A percentile compares a stretch with the other conserved stretches of the same genome.
Conservation (phyloP, 1,284 basidiomycete genomes). For the Puccinia sorghi region DNA sequence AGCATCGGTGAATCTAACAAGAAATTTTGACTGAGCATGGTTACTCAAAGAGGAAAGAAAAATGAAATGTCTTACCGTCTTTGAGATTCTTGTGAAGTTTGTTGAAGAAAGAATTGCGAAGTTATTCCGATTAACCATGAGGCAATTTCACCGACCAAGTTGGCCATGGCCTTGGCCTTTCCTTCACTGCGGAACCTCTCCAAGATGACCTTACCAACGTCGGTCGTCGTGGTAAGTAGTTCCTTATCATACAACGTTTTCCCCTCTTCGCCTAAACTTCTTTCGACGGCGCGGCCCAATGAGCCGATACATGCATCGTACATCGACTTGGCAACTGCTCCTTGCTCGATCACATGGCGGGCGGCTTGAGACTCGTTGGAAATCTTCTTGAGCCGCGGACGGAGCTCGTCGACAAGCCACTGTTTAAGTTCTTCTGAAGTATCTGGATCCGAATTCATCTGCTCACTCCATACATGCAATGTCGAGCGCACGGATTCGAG, state of each 20-base stretch:
- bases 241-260: slow-evolving; percentile 29
- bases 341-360: slow-evolving; percentile 11
- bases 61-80: slow-evolving; percentile 21
- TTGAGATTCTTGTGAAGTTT: slow-evolving; percentile 14
- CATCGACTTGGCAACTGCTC: slow-evolving; percentile 29
- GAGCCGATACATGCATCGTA: slow-evolving; percentile 33
- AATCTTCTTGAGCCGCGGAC: slow-evolving; percentile 6
- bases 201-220: slow-evolving; percentile 3
- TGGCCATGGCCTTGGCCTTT: slow-evolving; percentile 11
- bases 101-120: slow-evolving; percentile 17
- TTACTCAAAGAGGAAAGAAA: neutral
- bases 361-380: neutral
- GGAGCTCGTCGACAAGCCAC: slow-evolving; percentile 24
- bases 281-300: slow-evolving; percentile 37
- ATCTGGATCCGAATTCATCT: slow-evolving; percentile 31
- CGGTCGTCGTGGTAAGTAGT: neutral
- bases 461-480: slow-evolving; percentile 15
- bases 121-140: slow-evolving; percentile 23
- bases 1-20: slow-evolving; percentile 18
- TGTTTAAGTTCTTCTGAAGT: neutral
- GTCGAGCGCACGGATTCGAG: slow-evolving; percentile 5
- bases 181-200: slow-evolving; percentile 25
- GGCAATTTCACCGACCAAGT: slow-evolving; percentile 15
- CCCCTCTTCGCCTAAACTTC: slow-evolving; percentile 13
- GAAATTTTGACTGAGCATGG: neutral